Evolutionary conservation across 345 rosid species (phyloP).

Genomic region (Hibiscus mutabilis): DNA sequence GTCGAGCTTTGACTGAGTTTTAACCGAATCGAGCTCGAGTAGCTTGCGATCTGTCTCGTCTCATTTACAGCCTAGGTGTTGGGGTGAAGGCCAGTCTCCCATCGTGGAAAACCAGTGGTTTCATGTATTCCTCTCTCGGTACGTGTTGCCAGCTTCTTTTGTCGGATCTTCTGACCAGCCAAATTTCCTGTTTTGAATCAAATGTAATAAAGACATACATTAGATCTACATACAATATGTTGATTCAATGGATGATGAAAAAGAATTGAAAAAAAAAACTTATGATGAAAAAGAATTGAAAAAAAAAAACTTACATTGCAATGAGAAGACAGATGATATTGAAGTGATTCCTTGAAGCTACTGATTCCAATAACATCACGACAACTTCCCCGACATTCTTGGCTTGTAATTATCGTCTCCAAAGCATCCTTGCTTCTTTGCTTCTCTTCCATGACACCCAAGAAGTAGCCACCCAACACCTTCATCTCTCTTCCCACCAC

Average conservation of each 20-base stretch:
- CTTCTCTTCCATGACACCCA: conserved; percentile 58
- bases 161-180: conserved; percentile 43
- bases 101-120: conserved; percentile 69
- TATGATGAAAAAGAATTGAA: too few relatives aligned
- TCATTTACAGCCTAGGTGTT: too few relatives aligned
- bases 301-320: conserved; percentile 40
- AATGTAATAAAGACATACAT: too few relatives aligned
- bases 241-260: too few relatives aligned
- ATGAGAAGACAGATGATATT: conserved; percentile 34
- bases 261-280: too few relatives aligned
- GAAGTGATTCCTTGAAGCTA: conserved; percentile 32
- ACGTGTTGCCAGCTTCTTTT: conserved; percentile 50
- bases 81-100: conserved; percentile 67
- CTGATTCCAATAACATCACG: conserved; percentile 39
- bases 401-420: conserved; percentile 16
- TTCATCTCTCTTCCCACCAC: conserved; percentile 60
- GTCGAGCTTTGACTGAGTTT: too few relatives aligned
- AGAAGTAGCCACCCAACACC: conserved; percentile 47
- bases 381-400: conserved; percentile 4
- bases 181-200: conserved; percentile 37
- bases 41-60: too few relatives aligned
- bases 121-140: conserved; percentile 40
- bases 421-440: conserved; percentile 14
- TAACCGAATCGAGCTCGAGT: too few relatives aligned
- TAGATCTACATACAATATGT: too few relatives aligned